Conservation (phyloP, 1,284 basidiomycete genomes). For the Ceratobasidium papillatum region DNA sequence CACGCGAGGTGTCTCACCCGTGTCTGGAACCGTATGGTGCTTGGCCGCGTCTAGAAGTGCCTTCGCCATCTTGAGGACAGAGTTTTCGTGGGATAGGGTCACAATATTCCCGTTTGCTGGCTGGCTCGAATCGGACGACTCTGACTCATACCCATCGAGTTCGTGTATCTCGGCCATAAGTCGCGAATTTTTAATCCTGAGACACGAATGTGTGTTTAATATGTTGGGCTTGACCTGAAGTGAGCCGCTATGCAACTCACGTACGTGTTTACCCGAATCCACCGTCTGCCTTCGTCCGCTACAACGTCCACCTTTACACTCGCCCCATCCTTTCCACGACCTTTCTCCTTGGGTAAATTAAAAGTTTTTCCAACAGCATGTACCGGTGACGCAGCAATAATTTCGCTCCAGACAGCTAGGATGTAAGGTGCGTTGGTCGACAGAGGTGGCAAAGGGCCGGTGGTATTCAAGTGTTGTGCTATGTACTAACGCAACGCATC, state of each 20-base stretch:
- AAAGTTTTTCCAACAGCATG: conserved; percentile 68
- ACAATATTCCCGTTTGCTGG: conserved; percentile 45
- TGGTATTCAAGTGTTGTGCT: conserved; percentile 23
- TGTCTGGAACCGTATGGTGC: conserved; percentile 55
- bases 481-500: conserved; percentile 13
- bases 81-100: conserved; percentile 72
- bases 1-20: conserved; percentile 54
- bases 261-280: conserved; percentile 87
- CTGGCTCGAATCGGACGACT: conserved; percentile 62
- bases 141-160: conserved; percentile 80
- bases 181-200: conserved; percentile 77
- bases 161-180: conserved; percentile 80
- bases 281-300: conserved; percentile 72
- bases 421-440: conserved; percentile 81
- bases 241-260: conserved; percentile 50
- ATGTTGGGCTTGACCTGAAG: neutral
- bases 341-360: conserved; percentile 41
- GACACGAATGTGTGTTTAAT: conserved; percentile 14
- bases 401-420: conserved; percentile 78
- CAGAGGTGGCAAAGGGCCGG: conserved; percentile 55
- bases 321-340: conserved; percentile 53
- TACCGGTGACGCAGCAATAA: conserved; percentile 68
- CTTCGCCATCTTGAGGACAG: conserved; percentile 69
- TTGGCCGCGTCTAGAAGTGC: conserved; percentile 68
- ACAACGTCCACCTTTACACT: conserved; percentile 80